Conservation (phyloP, 192 early-diverging fungal genomes). For the Backusella sp. region DNA sequence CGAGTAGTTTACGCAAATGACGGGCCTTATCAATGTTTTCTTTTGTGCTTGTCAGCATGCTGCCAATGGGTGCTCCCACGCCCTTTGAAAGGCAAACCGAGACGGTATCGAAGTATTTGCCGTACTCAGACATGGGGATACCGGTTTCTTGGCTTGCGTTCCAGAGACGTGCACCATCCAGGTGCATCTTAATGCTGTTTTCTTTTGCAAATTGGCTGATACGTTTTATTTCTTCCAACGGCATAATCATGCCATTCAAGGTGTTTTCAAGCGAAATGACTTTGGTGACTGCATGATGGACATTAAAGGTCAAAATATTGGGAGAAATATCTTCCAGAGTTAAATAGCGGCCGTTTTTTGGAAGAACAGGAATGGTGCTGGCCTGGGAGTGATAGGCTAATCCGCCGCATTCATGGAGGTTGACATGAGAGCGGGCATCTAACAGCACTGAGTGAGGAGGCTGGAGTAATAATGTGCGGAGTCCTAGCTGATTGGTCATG, state of each 20-base stretch:
- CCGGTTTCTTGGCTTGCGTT: conserved; percentile 76
- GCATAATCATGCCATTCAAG: conserved; percentile 81
- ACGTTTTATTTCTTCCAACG: conserved; percentile 70
- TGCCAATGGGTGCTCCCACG: conserved; percentile 91
- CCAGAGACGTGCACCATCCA: conserved; percentile 94
- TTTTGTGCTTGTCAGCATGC: conserved; percentile 69
- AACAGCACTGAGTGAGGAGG: conserved; percentile 80
- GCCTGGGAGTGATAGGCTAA: conserved; percentile 80
- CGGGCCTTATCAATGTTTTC: conserved; percentile 74
- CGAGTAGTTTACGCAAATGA: conserved; percentile 88
- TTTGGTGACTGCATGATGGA: conserved; percentile 64
- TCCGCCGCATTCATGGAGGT: conserved; percentile 79
- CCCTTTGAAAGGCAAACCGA: conserved; percentile 92
- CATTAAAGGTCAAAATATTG: conserved; percentile 43
- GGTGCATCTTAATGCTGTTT: conserved; percentile 67
- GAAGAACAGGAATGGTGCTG: conserved; percentile 60
- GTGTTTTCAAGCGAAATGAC: conserved; percentile 91
- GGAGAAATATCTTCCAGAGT: conserved; percentile 60
- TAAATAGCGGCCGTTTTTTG: conserved; percentile 57
- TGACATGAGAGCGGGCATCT: conserved; percentile 78
- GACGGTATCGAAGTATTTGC: conserved; percentile 74
- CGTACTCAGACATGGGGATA: conserved; percentile 66
- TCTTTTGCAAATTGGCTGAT: conserved; percentile 59
- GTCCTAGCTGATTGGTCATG: conserved; percentile 83
- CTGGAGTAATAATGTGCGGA: conserved; percentile 65